phyloP scores from a whole-genome alignment of 495 filamentous ascomycete genomes.

The Geopyxis carbonaria region DNA sequence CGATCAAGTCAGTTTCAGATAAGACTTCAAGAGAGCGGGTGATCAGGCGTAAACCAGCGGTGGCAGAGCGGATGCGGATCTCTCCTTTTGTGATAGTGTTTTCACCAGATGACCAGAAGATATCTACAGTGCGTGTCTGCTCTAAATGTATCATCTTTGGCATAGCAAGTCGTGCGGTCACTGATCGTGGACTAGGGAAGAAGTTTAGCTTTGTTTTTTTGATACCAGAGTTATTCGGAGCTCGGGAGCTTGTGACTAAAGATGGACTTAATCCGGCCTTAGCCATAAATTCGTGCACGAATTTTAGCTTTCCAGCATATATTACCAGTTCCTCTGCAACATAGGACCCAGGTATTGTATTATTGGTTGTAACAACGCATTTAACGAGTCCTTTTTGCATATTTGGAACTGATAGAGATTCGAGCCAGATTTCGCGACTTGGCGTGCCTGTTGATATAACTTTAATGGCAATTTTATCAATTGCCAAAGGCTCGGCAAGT shows the following conservation, averaged over 20 bases:
- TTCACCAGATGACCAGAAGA: slow-evolving; percentile 57
- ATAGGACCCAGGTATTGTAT: slow-evolving; percentile 57
- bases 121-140: slow-evolving; percentile 52
- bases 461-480: slow-evolving; percentile 49
- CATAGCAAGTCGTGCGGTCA: slow-evolving; percentile 17
- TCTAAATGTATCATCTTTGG: slow-evolving; percentile 55
- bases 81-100: slow-evolving; percentile 54
- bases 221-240: too few species aligned
- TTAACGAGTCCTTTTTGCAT: slow-evolving; percentile 39
- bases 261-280: slow-evolving; percentile 15
- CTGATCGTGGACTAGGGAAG: slow-evolving; percentile 18
- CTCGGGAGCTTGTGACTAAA: slow-evolving; percentile 26
- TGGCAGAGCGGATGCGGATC: slow-evolving; percentile 59
- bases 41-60: slow-evolving; percentile 71
- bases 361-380: slow-evolving; percentile 27
- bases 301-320: slow-evolving; percentile 46
- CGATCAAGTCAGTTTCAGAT: slow-evolving; percentile 24
- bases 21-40: slow-evolving; percentile 50
- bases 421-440: slow-evolving; percentile 47
- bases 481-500: slow-evolving; percentile 48
- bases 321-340: slow-evolving; percentile 57
- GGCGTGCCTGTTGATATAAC: slow-evolving; percentile 35
- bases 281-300: slow-evolving; percentile 39
- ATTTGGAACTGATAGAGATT: slow-evolving; percentile 28
- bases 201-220: slow-evolving; percentile 28